Conservation (phyloP, 164 flowering plant genomes). For the Saururus chinensis region DNA sequence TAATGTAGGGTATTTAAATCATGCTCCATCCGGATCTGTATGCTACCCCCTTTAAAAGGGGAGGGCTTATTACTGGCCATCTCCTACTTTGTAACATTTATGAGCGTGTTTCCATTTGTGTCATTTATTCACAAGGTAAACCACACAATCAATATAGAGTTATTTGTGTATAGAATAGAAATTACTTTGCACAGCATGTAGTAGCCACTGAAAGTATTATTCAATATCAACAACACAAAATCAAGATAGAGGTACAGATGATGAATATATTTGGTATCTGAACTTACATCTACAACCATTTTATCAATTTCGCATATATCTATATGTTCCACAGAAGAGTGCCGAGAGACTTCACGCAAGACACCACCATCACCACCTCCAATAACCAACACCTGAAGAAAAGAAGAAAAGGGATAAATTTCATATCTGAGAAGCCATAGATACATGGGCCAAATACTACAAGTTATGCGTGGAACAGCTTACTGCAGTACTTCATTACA, state of each 20-base stretch:
- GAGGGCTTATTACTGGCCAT: too few relatives aligned
- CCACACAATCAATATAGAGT: too few relatives aligned
- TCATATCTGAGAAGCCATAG: background rate
- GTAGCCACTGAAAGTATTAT: background rate
- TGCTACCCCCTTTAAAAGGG: too few relatives aligned
- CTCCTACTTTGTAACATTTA: too few relatives aligned
- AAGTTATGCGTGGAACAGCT: background rate
- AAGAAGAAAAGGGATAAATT: background rate
- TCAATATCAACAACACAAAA: background rate
- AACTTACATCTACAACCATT: slow-evolving; percentile 94
- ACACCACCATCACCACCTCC: slow-evolving; percentile 99
- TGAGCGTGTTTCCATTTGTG: too few relatives aligned
- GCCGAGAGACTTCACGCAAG: slow-evolving; percentile 86
- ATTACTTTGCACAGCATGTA: background rate
- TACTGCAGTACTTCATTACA: background rate
- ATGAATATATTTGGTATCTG: background rate
- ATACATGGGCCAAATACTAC: background rate
- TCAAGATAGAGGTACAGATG: background rate
- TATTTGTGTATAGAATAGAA: too few relatives aligned
- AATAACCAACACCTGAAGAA: slow-evolving; percentile 76
- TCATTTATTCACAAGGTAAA: too few relatives aligned
- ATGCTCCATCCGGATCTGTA: too few relatives aligned
- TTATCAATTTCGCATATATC: slow-evolving; percentile 94
- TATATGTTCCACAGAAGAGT: slow-evolving; percentile 80
- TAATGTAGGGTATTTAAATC: too few relatives aligned